A percentile compares a stretch with the other conserved stretches of the same genome.
These are phyloP conservation scores for Hawksworthiomyces lignivorus DNA, from an alignment of 2,329 filamentous ascomycete genomes.

Conservation along the genomic window DNA sequence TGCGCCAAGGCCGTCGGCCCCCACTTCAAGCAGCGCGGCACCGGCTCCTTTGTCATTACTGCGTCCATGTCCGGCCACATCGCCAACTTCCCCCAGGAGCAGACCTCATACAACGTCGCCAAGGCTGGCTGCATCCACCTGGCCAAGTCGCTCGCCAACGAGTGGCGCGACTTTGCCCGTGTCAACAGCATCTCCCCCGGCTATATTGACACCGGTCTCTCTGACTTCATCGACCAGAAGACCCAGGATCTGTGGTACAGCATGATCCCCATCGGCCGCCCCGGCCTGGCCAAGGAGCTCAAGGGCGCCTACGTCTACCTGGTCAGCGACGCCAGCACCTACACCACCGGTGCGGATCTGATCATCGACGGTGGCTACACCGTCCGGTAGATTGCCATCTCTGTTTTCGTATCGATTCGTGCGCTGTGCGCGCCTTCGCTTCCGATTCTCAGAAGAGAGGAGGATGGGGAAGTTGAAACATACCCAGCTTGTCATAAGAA, in stretches of 20 bases:
- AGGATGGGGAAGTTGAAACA: too few relatives aligned
- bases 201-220: constrained; percentile 69
- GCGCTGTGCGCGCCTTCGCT: too few relatives aligned
- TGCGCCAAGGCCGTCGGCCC: constrained; percentile 60
- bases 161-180: constrained; percentile 69
- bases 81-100: constrained; percentile 68
- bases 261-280: constrained; percentile 77
- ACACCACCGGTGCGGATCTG: constrained; percentile 69
- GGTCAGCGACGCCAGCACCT: constrained; percentile 73
- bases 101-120: constrained; percentile 65
- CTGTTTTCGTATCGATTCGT: too few relatives aligned
- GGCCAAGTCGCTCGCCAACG: constrained; percentile 64
- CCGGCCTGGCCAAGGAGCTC: constrained; percentile 65
- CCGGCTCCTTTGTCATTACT: constrained; percentile 69
- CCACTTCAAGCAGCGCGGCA: constrained; percentile 53
- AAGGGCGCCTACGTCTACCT: constrained; percentile 80
- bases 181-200: constrained; percentile 67
- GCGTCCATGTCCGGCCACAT: constrained; percentile 73
- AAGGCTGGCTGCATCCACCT: constrained; percentile 58
- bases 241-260: constrained; percentile 67
- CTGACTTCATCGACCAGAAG: constrained; percentile 54
- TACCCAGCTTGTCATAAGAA: too few relatives aligned
- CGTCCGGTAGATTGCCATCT: constrained; percentile 33
- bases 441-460: constrained; percentile 4
- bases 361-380: constrained; percentile 70